Evolutionary conservation across 306 rosid species (phyloP), one percentile per base, ranked within the genome.

Genomic region (Ormosia semicastrata): DNA sequence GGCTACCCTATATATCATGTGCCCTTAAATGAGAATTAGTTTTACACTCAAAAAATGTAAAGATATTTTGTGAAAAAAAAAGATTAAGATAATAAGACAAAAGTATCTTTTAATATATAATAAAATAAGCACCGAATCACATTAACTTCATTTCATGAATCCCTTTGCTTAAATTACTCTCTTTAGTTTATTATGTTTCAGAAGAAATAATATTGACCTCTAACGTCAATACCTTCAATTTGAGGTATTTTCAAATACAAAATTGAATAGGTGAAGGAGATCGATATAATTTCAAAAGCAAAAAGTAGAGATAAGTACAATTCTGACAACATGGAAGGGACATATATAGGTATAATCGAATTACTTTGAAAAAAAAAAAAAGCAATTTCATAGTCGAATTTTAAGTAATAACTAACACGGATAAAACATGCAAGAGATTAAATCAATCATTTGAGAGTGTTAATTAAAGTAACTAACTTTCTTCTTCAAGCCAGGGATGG

Each of bases 401-500:
- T 41, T 41, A 43, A 8, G 10, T 43, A 43, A 9, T n/a, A 53
- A 53, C 4, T 47, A 12, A 12, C 58, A n/a, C 29, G 8, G 58
- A 53, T 6, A n/a, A n/a, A 53, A 53, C 58, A 53, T 73, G 67
- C 41, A 73, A 54, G 1, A 7, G 52, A 32, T 24, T 24, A 72
- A 72, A 53, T 5, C 2, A 32, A 34, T 72, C 47, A 34, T 53
- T 37, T 54, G 40, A 56, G 50, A 13, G 12, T 14, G 14, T 47
- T 34, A 6, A 36, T 2, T 30, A 12, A 58, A 29, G n/a, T 39
- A 15, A 52, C 36, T 1, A 12, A 83, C 86, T 83, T 73, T 76
- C 41, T 58, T 75, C 59, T 85, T 59, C 9, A 66, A 77, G 39
- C 81, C 78, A 7, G 87, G 87, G 3, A 85, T 85, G 57, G 78